Evolutionary conservation across 2,329 filamentous ascomycete species (phyloP).

Genomic region (Calonectria fujianensis): DNA sequence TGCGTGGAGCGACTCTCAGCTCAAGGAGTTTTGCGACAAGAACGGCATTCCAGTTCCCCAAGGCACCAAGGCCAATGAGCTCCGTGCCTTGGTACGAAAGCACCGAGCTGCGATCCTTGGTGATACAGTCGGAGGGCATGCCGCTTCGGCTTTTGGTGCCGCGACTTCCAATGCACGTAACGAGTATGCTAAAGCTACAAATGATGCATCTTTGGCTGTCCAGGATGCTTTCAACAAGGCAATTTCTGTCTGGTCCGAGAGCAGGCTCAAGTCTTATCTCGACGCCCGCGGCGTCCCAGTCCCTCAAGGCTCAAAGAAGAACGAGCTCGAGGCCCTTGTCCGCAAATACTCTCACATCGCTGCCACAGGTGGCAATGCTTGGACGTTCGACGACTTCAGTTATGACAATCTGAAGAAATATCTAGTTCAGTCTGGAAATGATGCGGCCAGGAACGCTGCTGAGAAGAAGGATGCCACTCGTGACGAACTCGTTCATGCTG

Average conservation of each 20-base stretch:
- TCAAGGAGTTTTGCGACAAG: slow-evolving; percentile 96
- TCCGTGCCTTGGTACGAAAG: slow-evolving; percentile 92
- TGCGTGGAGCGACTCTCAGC: slow-evolving; percentile 89
- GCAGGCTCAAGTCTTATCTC: slow-evolving; percentile 84
- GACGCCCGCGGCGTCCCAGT: slow-evolving; percentile 86
- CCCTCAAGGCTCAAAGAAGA: slow-evolving; percentile 81
- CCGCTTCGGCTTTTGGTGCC: slow-evolving; percentile 78
- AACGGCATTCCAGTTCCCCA: slow-evolving; percentile 91
- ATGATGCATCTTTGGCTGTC: slow-evolving; percentile 76
- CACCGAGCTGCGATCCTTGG: slow-evolving; percentile 83
- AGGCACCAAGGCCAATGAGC: slow-evolving; percentile 91
- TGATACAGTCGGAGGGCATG: slow-evolving; percentile 76
- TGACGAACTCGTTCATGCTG: slow-evolving; percentile 82
- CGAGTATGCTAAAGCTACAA: slow-evolving; percentile 84
- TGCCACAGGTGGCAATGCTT: slow-evolving; percentile 79
- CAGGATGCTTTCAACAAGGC: slow-evolving; percentile 81
- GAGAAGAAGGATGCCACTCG: slow-evolving; percentile 80
- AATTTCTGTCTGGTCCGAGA: slow-evolving; percentile 81
- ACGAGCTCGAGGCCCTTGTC: slow-evolving; percentile 85
- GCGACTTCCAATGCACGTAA: slow-evolving; percentile 86
- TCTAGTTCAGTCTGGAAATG: slow-evolving; percentile 71
- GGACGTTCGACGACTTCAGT: slow-evolving; percentile 88
- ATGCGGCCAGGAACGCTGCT: slow-evolving; percentile 74
- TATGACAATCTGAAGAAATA: slow-evolving; percentile 80
- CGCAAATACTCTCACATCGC: slow-evolving; percentile 83